Conservation (phyloP, 495 filamentous ascomycete species). For the Friedmanniomyces simplex region DNA sequence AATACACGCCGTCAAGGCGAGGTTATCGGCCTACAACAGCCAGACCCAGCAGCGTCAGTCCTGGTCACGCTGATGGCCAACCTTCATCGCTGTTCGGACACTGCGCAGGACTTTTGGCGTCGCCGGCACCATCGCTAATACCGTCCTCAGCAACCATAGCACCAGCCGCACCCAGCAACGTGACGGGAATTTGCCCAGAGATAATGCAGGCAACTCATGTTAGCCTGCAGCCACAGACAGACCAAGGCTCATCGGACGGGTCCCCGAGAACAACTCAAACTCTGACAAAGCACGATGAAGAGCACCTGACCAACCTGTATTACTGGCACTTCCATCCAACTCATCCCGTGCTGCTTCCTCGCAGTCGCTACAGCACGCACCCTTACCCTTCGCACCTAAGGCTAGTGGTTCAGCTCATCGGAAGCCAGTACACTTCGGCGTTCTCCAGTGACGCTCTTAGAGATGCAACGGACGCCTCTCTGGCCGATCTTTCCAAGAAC, state of each 20-base stretch:
- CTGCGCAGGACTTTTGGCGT: too few relatives aligned
- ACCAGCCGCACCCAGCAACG: too few relatives aligned
- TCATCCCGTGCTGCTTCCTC: constrained; percentile 55
- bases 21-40: neutral
- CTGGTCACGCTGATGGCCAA: neutral
- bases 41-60: neutral
- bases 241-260: neutral
- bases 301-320: constrained; percentile 36
- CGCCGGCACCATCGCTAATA: too few relatives aligned
- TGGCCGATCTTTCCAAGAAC: neutral
- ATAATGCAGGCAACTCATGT: neutral
- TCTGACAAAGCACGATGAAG: neutral
- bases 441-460: constrained; percentile 47
- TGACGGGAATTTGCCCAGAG: too few relatives aligned
- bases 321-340: constrained; percentile 56
- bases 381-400: constrained; percentile 3
- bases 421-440: constrained; percentile 54
- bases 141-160: too few relatives aligned
- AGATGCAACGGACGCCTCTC: constrained; percentile 23
- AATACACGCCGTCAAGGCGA: neutral
- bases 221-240: neutral
- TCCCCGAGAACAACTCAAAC: neutral
- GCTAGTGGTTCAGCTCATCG: constrained; percentile 36
- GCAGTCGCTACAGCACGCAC: constrained; percentile 9
- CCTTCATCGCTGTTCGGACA: neutral